phyloP scores from a whole-genome alignment of 371 early-diverging fungal species.

The Mucor sp. region DNA sequence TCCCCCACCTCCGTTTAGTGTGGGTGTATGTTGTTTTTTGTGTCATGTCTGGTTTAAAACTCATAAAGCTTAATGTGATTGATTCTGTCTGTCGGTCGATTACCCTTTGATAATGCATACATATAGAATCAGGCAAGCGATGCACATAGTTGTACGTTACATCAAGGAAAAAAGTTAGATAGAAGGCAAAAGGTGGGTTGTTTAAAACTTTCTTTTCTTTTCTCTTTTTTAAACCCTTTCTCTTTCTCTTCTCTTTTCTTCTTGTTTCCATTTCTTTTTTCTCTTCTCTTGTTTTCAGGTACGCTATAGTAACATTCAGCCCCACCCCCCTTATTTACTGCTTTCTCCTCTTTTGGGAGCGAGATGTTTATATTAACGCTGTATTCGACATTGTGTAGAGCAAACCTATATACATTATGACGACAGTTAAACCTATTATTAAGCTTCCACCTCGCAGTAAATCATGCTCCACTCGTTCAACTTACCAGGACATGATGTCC shows the following conservation, averaged over 20 bases:
- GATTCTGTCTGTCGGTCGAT: background rate
- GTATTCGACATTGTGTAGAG: background rate
- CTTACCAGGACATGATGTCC: constrained; percentile 2
- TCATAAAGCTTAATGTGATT: constrained; percentile 1
- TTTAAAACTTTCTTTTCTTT: background rate
- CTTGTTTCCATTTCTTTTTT: background rate
- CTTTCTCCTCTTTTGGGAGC: background rate
- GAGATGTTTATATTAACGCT: background rate
- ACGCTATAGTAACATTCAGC: background rate
- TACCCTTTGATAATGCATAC: background rate
- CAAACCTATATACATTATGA: background rate
- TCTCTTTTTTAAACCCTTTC: background rate
- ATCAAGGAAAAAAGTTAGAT: background rate
- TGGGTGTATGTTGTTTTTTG: background rate
- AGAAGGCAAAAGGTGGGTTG: background rate
- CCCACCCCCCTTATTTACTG: background rate
- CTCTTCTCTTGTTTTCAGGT: background rate
- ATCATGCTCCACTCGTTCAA: constrained; percentile 14
- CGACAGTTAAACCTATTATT: constrained; percentile 20
- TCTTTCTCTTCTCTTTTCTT: background rate
- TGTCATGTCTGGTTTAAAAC: background rate
- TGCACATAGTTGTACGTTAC: background rate
- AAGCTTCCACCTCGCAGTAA: constrained; percentile 31
- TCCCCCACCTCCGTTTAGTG: background rate
- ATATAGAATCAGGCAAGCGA: background rate